Percentiles rank a stretch among this genome's conserved stretches.
Evolutionary conservation across 495 filamentous ascomycete genomes (phyloP).

Genomic region (Aspergillus bertholletiae): DNA sequence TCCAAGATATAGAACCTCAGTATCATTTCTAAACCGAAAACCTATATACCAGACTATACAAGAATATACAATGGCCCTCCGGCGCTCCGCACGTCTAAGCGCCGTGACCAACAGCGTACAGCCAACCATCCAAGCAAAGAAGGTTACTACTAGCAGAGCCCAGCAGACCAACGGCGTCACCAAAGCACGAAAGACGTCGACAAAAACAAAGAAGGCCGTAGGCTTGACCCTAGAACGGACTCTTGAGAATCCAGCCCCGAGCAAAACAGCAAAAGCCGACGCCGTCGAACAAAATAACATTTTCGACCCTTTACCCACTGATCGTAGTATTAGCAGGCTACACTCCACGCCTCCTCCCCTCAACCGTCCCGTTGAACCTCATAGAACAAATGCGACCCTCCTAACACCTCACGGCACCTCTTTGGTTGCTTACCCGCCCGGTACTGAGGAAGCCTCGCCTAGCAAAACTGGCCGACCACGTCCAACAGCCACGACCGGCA

Average conservation of each 20-base stretch:
- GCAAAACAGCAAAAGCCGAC: slow-evolving; percentile 7
- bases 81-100: slow-evolving; percentile 57
- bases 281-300: slow-evolving; percentile 10
- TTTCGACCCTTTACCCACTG: slow-evolving; percentile 11
- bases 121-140: slow-evolving; percentile 26
- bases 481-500: slow-evolving; percentile 62
- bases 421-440: slow-evolving; percentile 53
- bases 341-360: slow-evolving; percentile 39
- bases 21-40: background rate
- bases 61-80: slow-evolving; percentile 45
- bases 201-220: slow-evolving; percentile 10
- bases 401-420: slow-evolving; percentile 75
- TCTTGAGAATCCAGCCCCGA: background rate
- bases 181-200: slow-evolving; percentile 27
- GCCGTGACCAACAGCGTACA: slow-evolving; percentile 31
- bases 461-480: slow-evolving; percentile 50
- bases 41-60: background rate
- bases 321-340: slow-evolving; percentile 18
- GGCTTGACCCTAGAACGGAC: background rate
- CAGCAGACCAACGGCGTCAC: slow-evolving; percentile 25
- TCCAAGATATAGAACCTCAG: background rate
- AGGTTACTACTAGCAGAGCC: slow-evolving; percentile 21
- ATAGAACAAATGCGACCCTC: slow-evolving; percentile 70
- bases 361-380: slow-evolving; percentile 59
- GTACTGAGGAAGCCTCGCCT: slow-evolving; percentile 49